Percentiles rank a stretch among this genome's conserved stretches.
These are phyloP conservation scores for Aspergillus niger DNA, from an alignment of 2,329 filamentous ascomycete species.

Conservation along the genomic window DNA sequence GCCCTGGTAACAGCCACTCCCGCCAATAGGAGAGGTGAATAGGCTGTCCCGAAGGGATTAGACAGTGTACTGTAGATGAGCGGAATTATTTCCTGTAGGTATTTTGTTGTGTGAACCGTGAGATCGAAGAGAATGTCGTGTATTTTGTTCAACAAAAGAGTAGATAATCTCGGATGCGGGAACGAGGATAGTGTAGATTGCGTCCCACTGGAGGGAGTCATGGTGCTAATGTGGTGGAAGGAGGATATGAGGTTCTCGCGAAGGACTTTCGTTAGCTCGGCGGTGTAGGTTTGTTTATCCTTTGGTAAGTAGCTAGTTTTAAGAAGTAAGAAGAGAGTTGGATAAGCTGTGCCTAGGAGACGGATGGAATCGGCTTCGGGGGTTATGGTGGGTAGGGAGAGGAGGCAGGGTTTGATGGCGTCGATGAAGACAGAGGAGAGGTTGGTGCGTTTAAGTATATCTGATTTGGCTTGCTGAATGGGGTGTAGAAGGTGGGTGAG, in stretches of 20 bases:
- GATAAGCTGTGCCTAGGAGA: conserved; percentile 67
- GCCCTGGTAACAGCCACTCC: conserved; percentile 58
- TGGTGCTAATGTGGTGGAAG: conserved; percentile 50
- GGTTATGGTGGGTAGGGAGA: conserved; percentile 75
- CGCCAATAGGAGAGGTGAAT: conserved; percentile 56
- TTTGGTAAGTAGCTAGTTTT: conserved; percentile 41
- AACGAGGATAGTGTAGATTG: conserved; percentile 47
- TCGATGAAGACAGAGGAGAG: conserved; percentile 50
- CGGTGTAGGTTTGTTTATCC: conserved; percentile 16
- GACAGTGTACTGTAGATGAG: conserved; percentile 66
- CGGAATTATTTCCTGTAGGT: conserved; percentile 64
- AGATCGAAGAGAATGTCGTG: conserved; percentile 32
- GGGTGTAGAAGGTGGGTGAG: conserved; percentile 38
- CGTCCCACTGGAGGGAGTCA: conserved; percentile 38
- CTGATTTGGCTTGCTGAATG: conserved; percentile 38
- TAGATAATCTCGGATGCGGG: conserved; percentile 53
- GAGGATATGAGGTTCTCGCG: conserved; percentile 40
- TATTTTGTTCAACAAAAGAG: conserved; percentile 39
- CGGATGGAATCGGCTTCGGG: conserved; percentile 68
- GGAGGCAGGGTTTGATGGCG: conserved; percentile 62
- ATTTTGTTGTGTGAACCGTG: conserved; percentile 41
- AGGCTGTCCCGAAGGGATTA: conserved; percentile 66
- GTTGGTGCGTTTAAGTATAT: conserved; percentile 46
- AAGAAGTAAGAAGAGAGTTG: conserved; percentile 63
- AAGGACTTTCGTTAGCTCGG: conserved; percentile 31